Evolutionary conservation across 73 alveolate genomes (phyloP).

Genomic region (Durusdinium trenchii): DNA sequence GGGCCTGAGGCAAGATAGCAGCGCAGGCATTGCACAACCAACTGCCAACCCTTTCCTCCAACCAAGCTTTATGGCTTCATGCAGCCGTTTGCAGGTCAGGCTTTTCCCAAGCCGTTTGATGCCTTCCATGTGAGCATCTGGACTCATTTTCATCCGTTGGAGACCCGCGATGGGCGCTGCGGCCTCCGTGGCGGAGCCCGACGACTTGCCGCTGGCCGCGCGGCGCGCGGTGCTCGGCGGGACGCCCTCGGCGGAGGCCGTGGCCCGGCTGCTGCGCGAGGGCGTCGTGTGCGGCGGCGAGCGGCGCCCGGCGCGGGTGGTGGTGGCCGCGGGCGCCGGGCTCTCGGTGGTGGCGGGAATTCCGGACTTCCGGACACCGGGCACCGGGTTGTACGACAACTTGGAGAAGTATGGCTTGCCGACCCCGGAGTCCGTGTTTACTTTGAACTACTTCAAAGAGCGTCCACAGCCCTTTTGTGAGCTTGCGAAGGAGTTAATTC

Average conservation of each 20-base stretch:
- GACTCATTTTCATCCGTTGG: too few species aligned
- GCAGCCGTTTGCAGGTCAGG: too few species aligned
- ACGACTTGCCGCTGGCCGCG: not conserved
- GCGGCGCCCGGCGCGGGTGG: not conserved
- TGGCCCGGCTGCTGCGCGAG: not conserved
- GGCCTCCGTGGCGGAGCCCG: conserved; percentile 9
- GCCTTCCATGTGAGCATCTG: too few species aligned
- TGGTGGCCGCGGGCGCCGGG: conserved; percentile 98
- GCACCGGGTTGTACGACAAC: conserved; percentile 97
- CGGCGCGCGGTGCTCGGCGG: not conserved
- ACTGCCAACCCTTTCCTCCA: too few species aligned
- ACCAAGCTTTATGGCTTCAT: too few species aligned
- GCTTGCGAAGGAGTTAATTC: conserved; percentile 96
- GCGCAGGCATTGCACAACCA: too few species aligned
- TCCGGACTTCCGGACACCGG: conserved; percentile 98
- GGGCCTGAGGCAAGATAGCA: too few species aligned
- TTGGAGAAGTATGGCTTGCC: conserved; percentile 96
- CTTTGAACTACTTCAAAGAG: conserved; percentile 96
- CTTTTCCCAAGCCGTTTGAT: too few species aligned
- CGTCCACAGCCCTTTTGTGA: conserved; percentile 97
- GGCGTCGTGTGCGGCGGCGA: not conserved
- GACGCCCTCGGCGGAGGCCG: not conserved
- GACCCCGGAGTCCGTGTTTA: conserved; percentile 97
- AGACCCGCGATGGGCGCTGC: conserved; percentile 38
- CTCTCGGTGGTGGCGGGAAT: conserved; percentile 98